Percentiles rank a stretch among this genome's conserved stretches.
These are phyloP conservation scores for Hyphodiscus sp. DNA, from an alignment of 2,329 filamentous ascomycete species.

Conservation along the genomic window DNA sequence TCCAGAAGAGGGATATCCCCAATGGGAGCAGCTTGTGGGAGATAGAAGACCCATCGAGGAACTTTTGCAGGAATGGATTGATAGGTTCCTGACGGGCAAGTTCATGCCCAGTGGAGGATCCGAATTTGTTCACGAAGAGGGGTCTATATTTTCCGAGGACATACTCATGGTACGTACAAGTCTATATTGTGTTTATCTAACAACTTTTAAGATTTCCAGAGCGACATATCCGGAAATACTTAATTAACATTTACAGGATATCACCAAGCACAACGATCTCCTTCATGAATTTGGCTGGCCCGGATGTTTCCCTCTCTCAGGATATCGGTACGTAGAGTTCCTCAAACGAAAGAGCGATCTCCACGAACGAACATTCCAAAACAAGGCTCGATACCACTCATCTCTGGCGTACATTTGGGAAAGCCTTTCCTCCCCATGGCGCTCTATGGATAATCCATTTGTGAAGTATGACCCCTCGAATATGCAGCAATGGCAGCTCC, in stretches of 20 bases:
- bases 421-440: neutral
- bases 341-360: constrained; percentile 1
- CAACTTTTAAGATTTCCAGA: neutral
- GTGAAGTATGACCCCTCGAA: neutral
- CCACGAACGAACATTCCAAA: neutral
- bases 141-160: constrained; percentile 3
- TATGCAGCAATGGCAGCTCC: neutral
- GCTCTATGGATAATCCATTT: neutral
- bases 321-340: neutral
- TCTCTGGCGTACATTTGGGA: neutral
- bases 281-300: constrained; percentile 9
- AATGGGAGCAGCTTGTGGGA: constrained; percentile 1
- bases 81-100: constrained; percentile 1
- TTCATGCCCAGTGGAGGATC: constrained; percentile 3
- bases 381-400: neutral
- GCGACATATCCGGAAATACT: neutral
- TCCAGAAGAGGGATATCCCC: neutral
- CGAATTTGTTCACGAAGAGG: constrained; percentile 1
- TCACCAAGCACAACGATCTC: constrained; percentile 1
- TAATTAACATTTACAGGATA: neutral
- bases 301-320: constrained; percentile 5
- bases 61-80: constrained; percentile 9
- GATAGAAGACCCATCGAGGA: constrained; percentile 5
- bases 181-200: neutral
- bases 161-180: neutral